A percentile compares a stretch with the other conserved stretches of the same genome.
Conservation (phyloP, 2,329 filamentous ascomycete species). For the Fusarium proliferatum region DNA sequence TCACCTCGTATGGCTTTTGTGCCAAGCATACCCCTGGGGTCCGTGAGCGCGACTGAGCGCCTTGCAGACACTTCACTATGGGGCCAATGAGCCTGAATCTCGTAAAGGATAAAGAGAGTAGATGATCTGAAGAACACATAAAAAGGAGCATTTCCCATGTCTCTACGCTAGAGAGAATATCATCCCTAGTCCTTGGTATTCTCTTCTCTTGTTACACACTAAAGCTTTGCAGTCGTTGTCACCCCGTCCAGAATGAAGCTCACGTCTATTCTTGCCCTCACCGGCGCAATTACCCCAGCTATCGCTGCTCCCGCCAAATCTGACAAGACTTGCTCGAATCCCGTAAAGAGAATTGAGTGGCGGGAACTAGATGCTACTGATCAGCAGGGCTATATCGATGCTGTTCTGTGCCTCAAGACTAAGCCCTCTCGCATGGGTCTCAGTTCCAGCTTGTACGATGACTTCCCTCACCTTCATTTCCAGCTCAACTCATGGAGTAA, state of each 20-base stretch:
- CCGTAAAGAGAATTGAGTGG: slow-evolving; percentile 12
- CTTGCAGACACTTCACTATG: neutral
- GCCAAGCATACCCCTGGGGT: neutral
- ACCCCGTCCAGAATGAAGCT: neutral
- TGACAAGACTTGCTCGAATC: neutral
- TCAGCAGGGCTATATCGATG: slow-evolving; percentile 5
- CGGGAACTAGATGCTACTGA: neutral
- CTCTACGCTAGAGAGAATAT: rapidly evolving
- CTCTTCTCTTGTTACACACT: rapidly evolving
- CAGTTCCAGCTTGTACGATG: slow-evolving; percentile 6
- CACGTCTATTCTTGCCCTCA: neutral
- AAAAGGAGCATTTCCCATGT: rapidly evolving
- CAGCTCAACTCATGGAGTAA: neutral
- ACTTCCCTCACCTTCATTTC: slow-evolving; percentile 7
- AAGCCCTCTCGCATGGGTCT: slow-evolving; percentile 19
- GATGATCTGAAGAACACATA: rapidly evolving
- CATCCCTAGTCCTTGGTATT: rapidly evolving
- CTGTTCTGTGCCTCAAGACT: slow-evolving; percentile 16
- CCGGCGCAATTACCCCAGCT: neutral
- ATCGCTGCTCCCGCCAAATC: neutral
- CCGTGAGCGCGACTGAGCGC: neutral
- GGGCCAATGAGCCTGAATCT: neutral
- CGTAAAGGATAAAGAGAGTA: neutral
- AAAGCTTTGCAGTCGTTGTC: no score
- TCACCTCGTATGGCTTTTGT: neutral